Percentiles rank a stretch among this genome's conserved stretches.
These are phyloP conservation scores for Colletotrichum sublineola DNA, from an alignment of 2,329 filamentous ascomycete genomes.

Conservation along the genomic window DNA sequence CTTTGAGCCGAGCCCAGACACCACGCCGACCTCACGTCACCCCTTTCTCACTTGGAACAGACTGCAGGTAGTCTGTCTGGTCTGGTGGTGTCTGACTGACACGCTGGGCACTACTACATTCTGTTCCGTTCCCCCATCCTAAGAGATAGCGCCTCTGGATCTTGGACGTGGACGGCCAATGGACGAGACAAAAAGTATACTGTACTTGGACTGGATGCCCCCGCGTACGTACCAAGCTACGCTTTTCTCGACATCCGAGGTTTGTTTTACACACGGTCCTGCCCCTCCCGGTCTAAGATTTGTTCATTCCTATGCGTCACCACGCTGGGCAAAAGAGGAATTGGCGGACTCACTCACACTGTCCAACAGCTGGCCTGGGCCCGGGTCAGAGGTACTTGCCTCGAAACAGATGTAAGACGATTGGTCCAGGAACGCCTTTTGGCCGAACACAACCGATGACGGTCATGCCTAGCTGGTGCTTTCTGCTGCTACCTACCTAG, in stretches of 20 bases:
- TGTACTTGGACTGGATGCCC: slow-evolving; percentile 27
- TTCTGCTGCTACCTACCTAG: not conserved
- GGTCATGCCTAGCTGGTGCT: slow-evolving; percentile 38
- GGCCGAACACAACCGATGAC: slow-evolving; percentile 42
- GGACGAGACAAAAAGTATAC: slow-evolving; percentile 20
- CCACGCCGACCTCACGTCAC: slow-evolving; percentile 25
- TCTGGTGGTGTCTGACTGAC: not conserved
- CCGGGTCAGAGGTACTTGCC: slow-evolving; percentile 39
- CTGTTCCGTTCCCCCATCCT: slow-evolving; percentile 17
- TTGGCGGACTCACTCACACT: slow-evolving; percentile 32
- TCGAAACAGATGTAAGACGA: slow-evolving; percentile 42
- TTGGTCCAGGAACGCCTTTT: slow-evolving; percentile 42
- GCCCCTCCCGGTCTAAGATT: slow-evolving; percentile 5
- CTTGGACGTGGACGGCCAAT: slow-evolving; percentile 15
- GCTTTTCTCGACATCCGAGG: slow-evolving; percentile 37
- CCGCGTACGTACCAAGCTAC: slow-evolving; percentile 7
- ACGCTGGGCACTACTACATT: slow-evolving; percentile 13
- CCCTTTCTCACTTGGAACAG: slow-evolving; percentile 17
- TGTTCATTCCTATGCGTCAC: slow-evolving; percentile 18
- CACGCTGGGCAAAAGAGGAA: slow-evolving; percentile 2
- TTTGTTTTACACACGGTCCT: slow-evolving; percentile 36
- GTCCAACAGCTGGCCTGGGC: slow-evolving; percentile 34
- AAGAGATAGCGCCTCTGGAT: not conserved
- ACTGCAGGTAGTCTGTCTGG: not conserved
- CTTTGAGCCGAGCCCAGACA: slow-evolving; percentile 54